Percentiles rank a stretch among this genome's conserved stretches.
Evolutionary conservation across 108 stramenopile species (phyloP).

Genomic region (Seminavis robusta): DNA sequence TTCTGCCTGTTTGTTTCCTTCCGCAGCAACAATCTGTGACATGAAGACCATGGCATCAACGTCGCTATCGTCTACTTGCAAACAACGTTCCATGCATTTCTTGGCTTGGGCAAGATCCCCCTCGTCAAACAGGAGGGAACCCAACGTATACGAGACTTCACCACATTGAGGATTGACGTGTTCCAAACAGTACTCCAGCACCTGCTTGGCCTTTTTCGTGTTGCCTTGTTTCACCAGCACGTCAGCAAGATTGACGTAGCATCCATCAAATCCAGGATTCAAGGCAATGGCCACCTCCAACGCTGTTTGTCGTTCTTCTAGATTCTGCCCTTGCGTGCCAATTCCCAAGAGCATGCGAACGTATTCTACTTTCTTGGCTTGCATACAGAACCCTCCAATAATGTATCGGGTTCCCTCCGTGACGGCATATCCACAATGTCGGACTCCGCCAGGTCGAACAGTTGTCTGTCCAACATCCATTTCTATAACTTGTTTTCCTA

Average conservation of each 20-base stretch:
- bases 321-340: neutral
- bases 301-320: slow-evolving; percentile 16
- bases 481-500: slow-evolving; percentile 14
- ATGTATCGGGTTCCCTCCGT: slow-evolving; percentile 43
- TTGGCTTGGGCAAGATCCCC: slow-evolving; percentile 16
- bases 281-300: slow-evolving; percentile 43
- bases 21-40: slow-evolving; percentile 14
- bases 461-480: slow-evolving; percentile 51
- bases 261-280: slow-evolving; percentile 43
- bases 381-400: slow-evolving; percentile 60
- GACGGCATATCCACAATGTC: slow-evolving; percentile 50
- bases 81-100: slow-evolving; percentile 24
- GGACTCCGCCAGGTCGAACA: slow-evolving; percentile 51
- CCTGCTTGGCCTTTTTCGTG: slow-evolving; percentile 24
- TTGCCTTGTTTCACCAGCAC: slow-evolving; percentile 13
- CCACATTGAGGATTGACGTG: slow-evolving; percentile 36
- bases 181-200: slow-evolving; percentile 37
- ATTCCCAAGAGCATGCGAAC: slow-evolving; percentile 33
- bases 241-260: slow-evolving; percentile 31
- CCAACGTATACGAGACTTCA: slow-evolving; percentile 38
- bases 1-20: slow-evolving; percentile 17
- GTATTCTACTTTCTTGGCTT: slow-evolving; percentile 30
- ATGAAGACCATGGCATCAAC: slow-evolving; percentile 32
- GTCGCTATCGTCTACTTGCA: slow-evolving; percentile 34
- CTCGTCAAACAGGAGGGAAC: slow-evolving; percentile 17